Conservation (phyloP, 2,329 filamentous ascomycete species). For the Paecilomyces niveus region DNA sequence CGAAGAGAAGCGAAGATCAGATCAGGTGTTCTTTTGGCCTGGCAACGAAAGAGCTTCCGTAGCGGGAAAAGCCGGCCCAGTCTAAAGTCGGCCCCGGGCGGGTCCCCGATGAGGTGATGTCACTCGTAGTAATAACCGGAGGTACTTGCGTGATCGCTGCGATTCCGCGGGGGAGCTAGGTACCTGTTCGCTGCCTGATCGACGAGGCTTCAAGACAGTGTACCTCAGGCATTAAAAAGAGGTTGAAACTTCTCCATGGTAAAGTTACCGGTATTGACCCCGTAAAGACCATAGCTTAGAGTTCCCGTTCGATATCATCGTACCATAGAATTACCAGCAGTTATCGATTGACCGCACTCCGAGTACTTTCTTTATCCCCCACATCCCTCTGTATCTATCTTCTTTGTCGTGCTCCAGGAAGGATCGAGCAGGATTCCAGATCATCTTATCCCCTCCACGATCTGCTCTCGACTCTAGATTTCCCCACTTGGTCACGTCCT, state of each 20-base stretch:
- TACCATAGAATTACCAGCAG: background rate
- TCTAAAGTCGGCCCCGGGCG: background rate
- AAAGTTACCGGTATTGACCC: background rate
- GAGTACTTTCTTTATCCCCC: background rate
- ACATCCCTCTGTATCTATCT: background rate
- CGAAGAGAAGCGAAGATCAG: conserved; percentile 11
- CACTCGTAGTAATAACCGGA: background rate
- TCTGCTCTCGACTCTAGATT: background rate
- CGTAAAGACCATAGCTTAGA: background rate
- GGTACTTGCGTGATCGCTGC: background rate
- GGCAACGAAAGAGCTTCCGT: background rate
- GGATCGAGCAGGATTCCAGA: background rate
- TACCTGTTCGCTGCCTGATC: background rate
- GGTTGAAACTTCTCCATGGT: background rate
- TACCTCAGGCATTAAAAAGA: background rate
- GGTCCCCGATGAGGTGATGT: background rate
- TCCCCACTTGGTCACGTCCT: background rate
- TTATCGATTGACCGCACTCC: background rate
- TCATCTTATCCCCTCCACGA: background rate
- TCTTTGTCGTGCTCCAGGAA: background rate
- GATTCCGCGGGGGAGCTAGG: background rate
- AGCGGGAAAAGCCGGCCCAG: background rate
- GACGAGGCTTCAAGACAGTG: background rate
- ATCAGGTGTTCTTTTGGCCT: background rate
- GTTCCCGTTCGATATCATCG: background rate